These are phyloP conservation scores for Suhomyces ambrosiae DNA, from an alignment of 1,139 yeast species.

Conservation along the genomic window DNA sequence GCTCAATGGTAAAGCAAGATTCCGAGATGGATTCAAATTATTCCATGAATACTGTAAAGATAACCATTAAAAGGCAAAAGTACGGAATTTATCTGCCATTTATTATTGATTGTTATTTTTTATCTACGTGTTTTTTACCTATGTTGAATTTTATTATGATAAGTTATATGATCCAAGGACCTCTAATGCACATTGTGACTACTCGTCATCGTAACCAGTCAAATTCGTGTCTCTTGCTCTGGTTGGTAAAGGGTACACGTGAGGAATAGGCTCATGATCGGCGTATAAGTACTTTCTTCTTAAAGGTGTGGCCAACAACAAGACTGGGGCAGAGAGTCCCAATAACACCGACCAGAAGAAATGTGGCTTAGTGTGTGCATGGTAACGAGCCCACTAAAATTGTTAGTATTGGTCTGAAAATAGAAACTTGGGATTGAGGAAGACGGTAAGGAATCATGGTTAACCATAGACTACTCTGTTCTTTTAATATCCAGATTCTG, in stretches of 20 bases:
- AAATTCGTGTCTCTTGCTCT: conserved; percentile 54
- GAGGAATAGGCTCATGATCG: conserved; percentile 71
- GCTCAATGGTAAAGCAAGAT: too few relatives aligned
- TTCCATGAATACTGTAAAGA: too few relatives aligned
- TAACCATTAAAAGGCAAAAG: too few relatives aligned
- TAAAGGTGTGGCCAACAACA: conserved; percentile 64
- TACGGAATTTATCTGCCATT: too few relatives aligned
- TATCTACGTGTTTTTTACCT: neutral
- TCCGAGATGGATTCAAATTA: too few relatives aligned
- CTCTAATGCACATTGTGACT: conserved; percentile 12
- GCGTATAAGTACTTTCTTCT: conserved; percentile 69
- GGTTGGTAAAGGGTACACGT: conserved; percentile 66
- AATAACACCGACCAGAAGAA: conserved; percentile 68
- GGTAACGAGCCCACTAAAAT: conserved; percentile 71
- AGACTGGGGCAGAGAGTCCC: conserved; percentile 69
- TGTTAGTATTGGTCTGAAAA: conserved; percentile 36
- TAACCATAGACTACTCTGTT: too few relatives aligned
- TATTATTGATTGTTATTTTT: neutral
- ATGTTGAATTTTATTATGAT: neutral
- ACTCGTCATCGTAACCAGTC: conserved; percentile 59
- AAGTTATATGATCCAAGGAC: neutral
- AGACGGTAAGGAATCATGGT: neutral
- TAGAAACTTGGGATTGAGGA: too few relatives aligned
- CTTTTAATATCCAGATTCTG: neutral
- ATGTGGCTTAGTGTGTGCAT: conserved; percentile 80